These are phyloP conservation scores for Aurifilum marmelostoma DNA, from an alignment of 2,329 filamentous ascomycete genomes.

Conservation along the genomic window DNA sequence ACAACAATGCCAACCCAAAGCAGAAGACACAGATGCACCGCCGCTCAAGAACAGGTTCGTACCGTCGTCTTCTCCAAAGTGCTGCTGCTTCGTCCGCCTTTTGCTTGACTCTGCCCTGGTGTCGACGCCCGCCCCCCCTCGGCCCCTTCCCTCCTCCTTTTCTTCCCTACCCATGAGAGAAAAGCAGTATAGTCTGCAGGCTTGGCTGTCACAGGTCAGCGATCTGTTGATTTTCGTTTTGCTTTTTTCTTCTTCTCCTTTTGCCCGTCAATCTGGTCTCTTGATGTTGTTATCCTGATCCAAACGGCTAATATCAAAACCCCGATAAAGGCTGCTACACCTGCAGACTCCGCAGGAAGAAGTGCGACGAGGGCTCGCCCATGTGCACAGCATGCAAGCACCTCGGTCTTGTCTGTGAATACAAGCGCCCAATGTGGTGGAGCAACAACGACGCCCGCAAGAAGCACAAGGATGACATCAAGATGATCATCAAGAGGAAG, in stretches of 20 bases:
- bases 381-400: slow-evolving; percentile 69
- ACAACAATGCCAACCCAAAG: slow-evolving; percentile 58
- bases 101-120: slow-evolving; percentile 6
- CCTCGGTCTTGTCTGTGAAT: slow-evolving; percentile 88
- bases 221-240: slow-evolving; percentile 31
- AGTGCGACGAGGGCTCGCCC: slow-evolving; percentile 68
- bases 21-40: slow-evolving; percentile 86
- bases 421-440: slow-evolving; percentile 98
- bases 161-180: neutral
- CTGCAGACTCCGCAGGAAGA: slow-evolving; percentile 68
- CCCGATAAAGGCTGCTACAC: slow-evolving; percentile 64
- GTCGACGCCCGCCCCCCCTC: slow-evolving; percentile 6
- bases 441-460: slow-evolving; percentile 85
- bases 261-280: slow-evolving; percentile 11
- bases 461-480: slow-evolving; percentile 91
- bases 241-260: slow-evolving; percentile 30
- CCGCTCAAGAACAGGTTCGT: slow-evolving; percentile 90
- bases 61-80: slow-evolving; percentile 31
- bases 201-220: slow-evolving; percentile 33
- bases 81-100: slow-evolving; percentile 21
- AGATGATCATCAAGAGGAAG: slow-evolving; percentile 95
- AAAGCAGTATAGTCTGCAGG: slow-evolving; percentile 6
- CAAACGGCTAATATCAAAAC: slow-evolving; percentile 38
- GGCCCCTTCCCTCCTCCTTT: neutral
- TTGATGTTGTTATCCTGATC: slow-evolving; percentile 20